Evolutionary conservation across 306 rosid species (phyloP).

Genomic region (Medicago truncatula): MtrunA17r5.0-ANR NC_053042.1:48751501-48752000

Average conservation of each 20-base stretch:
- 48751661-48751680: constrained; percentile 56
- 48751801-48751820: constrained; percentile 69
- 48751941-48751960: constrained; percentile 63
- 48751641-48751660: constrained; percentile 58
- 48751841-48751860: constrained; percentile 73
- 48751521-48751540: background rate
- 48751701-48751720: constrained; percentile 58
- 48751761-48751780: constrained; percentile 78
- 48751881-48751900: constrained; percentile 71
- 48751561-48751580: background rate
- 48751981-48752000: background rate
- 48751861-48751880: constrained; percentile 66
- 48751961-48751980: constrained; percentile 60
- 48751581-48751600: too few species aligned
- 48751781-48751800: constrained; percentile 59
- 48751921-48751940: constrained; percentile 67
- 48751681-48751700: constrained; percentile 66
- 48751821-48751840: constrained; percentile 57
- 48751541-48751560: background rate
- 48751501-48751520: too few species aligned
- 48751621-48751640: too few species aligned
- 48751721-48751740: constrained; percentile 54
- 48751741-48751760: constrained; percentile 70
- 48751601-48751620: too few species aligned
- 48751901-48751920: constrained; percentile 44